These are phyloP conservation scores for Sugiyamaella castrensis DNA, from an alignment of 1,139 yeast species.

Conservation along the genomic window DNA sequence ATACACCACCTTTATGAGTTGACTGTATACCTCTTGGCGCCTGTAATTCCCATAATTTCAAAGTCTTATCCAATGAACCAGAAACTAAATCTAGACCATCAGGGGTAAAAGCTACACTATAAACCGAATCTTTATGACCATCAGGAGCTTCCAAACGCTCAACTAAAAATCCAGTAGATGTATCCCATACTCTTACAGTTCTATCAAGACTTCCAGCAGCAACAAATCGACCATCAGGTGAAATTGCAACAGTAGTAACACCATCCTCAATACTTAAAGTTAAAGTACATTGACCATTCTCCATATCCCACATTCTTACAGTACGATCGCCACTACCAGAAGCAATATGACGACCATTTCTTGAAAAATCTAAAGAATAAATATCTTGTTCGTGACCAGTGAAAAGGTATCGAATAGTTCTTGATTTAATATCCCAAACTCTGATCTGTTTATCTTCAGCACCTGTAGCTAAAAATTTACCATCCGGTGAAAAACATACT, in stretches of 20 bases:
- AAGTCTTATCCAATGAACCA: constrained; percentile 94
- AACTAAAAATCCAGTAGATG: constrained; percentile 80
- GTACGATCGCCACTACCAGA: constrained; percentile 97
- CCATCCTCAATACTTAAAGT: constrained; percentile 95
- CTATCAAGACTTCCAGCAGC: constrained; percentile 97
- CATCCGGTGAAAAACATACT: constrained; percentile 96
- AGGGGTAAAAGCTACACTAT: constrained; percentile 90
- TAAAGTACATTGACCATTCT: constrained; percentile 84
- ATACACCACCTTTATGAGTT: constrained; percentile 47
- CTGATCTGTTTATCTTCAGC: constrained; percentile 96
- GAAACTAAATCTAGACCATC: constrained; percentile 91
- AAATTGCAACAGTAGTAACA: constrained; percentile 95
- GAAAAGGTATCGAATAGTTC: constrained; percentile 82
- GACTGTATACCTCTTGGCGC: constrained; percentile 43
- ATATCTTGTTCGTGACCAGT: constrained; percentile 98
- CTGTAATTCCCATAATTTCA: constrained; percentile 89
- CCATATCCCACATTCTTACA: constrained; percentile 94
- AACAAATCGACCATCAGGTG: constrained; percentile 90
- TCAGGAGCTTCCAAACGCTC: constrained; percentile 93
- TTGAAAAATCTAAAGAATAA: constrained; percentile 92
- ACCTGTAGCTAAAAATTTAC: constrained; percentile 92
- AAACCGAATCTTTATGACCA: constrained; percentile 96
- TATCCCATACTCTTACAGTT: constrained; percentile 97
- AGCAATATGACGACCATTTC: constrained; percentile 90
- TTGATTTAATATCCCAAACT: constrained; percentile 91